Evolutionary conservation across 75 land plant genomes (phyloP), one percentile per base, ranked within the genome.

Genomic region (Selaginella tamariscina): DNA sequence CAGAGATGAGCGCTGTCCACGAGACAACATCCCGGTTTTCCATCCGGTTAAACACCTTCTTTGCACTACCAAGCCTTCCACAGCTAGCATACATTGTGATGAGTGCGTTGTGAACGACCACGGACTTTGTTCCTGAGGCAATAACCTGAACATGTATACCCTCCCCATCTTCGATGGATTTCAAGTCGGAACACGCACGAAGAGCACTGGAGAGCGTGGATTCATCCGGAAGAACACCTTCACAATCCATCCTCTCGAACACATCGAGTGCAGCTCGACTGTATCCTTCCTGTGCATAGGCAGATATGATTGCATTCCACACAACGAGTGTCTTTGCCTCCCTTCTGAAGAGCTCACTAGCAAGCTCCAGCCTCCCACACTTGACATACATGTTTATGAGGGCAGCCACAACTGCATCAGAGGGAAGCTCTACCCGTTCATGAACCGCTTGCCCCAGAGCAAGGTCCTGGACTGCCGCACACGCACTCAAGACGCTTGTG

Each of bases 281-380:
- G 26, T 70, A 56, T 57, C 72, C 72, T n/a, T 70, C 31, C 33
- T 70, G 59, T 1, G 65, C 32, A 29, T 57, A 70, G 1, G 65
- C 30, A 30, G 66, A 27, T 11, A 70, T 70, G 18, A 70, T 23
- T 1, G 67, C 67, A 70, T 20, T 31, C 72, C 72, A 70, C 9
- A 33, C 21, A 26, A 59, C 32, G 0, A 60, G 31, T 54, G 32
- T 70, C 30, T 70, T n/a, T n/a, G n/a, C n/a, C n/a, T n/a, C n/a
- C n/a, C n/a, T n/a, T n/a, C n/a, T n/a, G n/a, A n/a, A n/a, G n/a
- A n/a, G n/a, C n/a, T n/a, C n/a, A n/a, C n/a, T n/a, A n/a, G n/a
- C n/a, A n/a, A n/a, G n/a, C n/a, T n/a, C n/a, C n/a, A n/a, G n/a
- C n/a, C n/a, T n/a, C n/a, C n/a, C n/a, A n/a, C n/a, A n/a, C n/a